phyloP scores from a whole-genome alignment of 805 yeast genomes.

The Huiozyma naganishii region DNA sequence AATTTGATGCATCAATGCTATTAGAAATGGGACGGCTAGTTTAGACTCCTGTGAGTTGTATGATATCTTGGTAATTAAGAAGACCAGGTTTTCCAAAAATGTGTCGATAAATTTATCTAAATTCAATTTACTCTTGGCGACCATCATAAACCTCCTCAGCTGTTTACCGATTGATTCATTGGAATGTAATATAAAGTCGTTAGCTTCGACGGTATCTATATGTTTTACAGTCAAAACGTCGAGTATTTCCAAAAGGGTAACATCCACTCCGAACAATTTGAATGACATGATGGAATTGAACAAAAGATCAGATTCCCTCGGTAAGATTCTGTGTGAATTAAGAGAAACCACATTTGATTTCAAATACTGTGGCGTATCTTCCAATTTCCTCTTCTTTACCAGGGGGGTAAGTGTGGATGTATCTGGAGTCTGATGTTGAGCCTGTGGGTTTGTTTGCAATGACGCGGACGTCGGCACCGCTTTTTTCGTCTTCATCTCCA shows the following conservation, averaged over 20 bases:
- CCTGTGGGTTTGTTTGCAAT: not conserved
- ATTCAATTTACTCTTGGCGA: conserved; percentile 11
- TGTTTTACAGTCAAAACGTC: conserved; percentile 12
- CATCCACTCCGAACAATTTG: conserved; percentile 15
- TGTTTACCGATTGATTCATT: conserved; percentile 21
- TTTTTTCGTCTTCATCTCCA: conserved; percentile 32
- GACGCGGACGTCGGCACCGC: conserved; percentile 1
- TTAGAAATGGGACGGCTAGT: conserved; percentile 43
- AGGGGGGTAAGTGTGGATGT: not conserved
- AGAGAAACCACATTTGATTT: conserved; percentile 6
- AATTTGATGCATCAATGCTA: conserved; percentile 45
- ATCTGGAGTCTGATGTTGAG: not conserved
- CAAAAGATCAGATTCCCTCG: conserved; percentile 19
- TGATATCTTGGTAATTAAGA: conserved; percentile 21
- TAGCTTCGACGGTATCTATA: conserved; percentile 9
- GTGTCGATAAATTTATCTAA: conserved; percentile 20
- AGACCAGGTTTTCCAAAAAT: conserved; percentile 18
- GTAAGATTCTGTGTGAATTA: conserved; percentile 11
- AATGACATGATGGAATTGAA: conserved; percentile 18
- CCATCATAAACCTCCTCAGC: conserved; percentile 8
- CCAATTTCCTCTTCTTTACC: conserved; percentile 9
- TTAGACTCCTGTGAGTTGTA: conserved; percentile 16
- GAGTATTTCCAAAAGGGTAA: conserved; percentile 22
- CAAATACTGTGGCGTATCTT: not conserved
- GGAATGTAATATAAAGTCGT: conserved; percentile 8